phyloP scores from a whole-genome alignment of 192 early-diverging fungal species.

The Pecoramyces ruminantium region DNA sequence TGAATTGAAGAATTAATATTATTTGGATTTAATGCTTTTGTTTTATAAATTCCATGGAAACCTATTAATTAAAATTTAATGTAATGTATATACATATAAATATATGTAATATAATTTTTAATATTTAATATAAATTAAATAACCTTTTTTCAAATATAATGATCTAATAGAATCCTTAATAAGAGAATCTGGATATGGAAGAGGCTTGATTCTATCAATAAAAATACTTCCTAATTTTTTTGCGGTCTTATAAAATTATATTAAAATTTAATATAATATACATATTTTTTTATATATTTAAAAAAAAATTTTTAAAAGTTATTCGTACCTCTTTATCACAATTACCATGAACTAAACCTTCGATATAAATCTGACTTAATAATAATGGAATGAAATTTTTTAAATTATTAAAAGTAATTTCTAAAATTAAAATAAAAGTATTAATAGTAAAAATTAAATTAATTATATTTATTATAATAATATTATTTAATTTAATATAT shows the following conservation, averaged over 20 bases:
- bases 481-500: background rate
- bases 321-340: conserved; percentile 24
- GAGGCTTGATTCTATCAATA: background rate
- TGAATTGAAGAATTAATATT: conserved; percentile 84
- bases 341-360: conserved; percentile 82
- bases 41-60: background rate
- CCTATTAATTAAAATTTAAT: background rate
- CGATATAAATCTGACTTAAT: conserved; percentile 48
- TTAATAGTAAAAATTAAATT: background rate
- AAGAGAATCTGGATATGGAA: background rate
- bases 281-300: too few species aligned
- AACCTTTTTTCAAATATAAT: background rate
- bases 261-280: too few species aligned
- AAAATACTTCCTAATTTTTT: background rate
- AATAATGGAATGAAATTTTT: conserved; percentile 57
- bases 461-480: background rate
- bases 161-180: background rate
- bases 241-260: background rate
- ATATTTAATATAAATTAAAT: too few species aligned
- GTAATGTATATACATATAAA: too few species aligned
- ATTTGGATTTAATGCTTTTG: conserved; percentile 45
- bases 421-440: background rate
- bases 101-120: too few species aligned
- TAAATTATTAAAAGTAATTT: conserved; percentile 52
- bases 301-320: too few species aligned